Evolutionary conservation across 192 early-diverging fungal genomes (phyloP).

Genomic region (Coemansia sp.): DNA sequence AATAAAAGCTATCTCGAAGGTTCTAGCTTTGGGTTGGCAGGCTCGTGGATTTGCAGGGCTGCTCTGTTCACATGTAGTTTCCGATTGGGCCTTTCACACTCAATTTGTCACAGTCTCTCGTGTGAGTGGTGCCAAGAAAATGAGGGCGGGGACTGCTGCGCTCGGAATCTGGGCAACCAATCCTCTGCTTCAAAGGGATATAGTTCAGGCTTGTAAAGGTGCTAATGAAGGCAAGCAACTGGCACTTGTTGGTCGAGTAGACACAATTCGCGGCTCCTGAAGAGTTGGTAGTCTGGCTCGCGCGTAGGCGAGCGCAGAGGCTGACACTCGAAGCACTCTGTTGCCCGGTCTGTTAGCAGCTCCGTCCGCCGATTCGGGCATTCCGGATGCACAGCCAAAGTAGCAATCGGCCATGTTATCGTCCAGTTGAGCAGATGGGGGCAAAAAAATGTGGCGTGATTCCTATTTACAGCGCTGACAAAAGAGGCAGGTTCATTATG

Average conservation of each 20-base stretch:
- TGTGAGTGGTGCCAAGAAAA: not conserved
- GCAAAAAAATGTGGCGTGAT: constrained; percentile 8
- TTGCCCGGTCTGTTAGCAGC: not conserved
- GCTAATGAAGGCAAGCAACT: not conserved
- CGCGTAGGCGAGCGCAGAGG: not conserved
- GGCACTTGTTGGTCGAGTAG: not conserved
- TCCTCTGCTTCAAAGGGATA: not conserved
- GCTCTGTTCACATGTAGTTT: constrained; percentile 9
- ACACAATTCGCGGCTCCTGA: not conserved
- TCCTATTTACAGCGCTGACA: not conserved
- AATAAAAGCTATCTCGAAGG: not conserved
- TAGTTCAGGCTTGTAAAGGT: not conserved
- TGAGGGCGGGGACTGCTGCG: constrained; percentile 1
- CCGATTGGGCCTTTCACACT: constrained; percentile 5
- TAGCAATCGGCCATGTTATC: not conserved
- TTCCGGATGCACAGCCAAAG: not conserved
- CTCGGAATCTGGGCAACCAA: not conserved
- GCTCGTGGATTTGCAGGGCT: constrained; percentile 7
- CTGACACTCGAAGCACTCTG: not conserved
- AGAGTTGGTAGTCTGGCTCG: not conserved
- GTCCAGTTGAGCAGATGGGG: constrained; percentile 1
- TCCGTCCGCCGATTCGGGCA: not conserved
- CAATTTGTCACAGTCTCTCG: not conserved
- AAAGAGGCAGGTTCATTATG: not conserved
- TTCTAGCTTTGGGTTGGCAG: not conserved